Evolutionary conservation across 345 rosid species (phyloP), one percentile per base, ranked within the genome.

Genomic region (Kandelia obovata): DNA sequence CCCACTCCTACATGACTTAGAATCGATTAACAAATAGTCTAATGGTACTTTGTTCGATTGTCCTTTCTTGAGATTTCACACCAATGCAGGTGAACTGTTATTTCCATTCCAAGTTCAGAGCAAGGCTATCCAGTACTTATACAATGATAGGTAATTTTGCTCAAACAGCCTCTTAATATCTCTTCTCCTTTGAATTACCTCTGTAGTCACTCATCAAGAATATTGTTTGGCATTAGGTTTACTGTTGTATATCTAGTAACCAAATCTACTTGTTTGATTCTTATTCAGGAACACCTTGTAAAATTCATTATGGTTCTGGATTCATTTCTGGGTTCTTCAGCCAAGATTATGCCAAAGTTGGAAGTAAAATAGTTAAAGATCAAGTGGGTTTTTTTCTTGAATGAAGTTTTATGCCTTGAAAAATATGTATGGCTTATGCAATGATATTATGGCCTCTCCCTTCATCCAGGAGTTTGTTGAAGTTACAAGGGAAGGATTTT

Each of bases 301-400:
- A 76, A 58, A 83, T 87, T 64, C 57, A 43, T 57, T 87, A 85
- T 67, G 83, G 78, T 20, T 75, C 72, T 23, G 86, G 84, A 49
- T 76, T 76, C 20, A 66, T 87, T 59, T 80, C 79, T 27, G 92
- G 92, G 37, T 81, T 83, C 75, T 70, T 83, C 53, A 76, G 92
- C 72, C 80, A 72, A 65, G 92, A 87, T 71, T 62, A 82, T 71
- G 82, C 83, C 66, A 83, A 77, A 76, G 73, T 85, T 39, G 92
- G 83, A n/a, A 82, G 83, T 53, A 56, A 63, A 39, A 58, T 74
- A 47, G 64, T 85, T 58, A 68, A 55, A 68, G 81, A 85, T 72
- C 88, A 85, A 77, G 89, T 87, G 65, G 56, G 82, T 56, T 68
- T 32, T 1, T 51, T 21, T 5, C 63, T 71, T 52, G 21, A 64